These are phyloP conservation scores for Heliamphora pulchella DNA, from an alignment of 179 eudicot species.

Conservation along the genomic window DNA sequence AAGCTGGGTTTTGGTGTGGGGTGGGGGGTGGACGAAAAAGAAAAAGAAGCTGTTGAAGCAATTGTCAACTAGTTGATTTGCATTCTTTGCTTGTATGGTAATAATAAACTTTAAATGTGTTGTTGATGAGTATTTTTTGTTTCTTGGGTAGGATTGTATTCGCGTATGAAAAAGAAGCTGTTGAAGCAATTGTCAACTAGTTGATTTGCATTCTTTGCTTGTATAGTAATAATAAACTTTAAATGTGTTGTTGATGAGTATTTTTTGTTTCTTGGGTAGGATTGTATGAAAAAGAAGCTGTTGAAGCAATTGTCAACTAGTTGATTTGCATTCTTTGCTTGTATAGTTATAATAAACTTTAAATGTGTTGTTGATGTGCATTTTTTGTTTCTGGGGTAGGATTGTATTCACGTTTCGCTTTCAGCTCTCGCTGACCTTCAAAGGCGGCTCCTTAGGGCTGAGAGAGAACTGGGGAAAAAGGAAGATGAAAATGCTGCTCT, in stretches of 20 bases:
- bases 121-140: background rate
- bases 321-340: background rate
- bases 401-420: slow-evolving; percentile 22
- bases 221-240: background rate
- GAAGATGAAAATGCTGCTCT: slow-evolving; percentile 63
- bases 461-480: slow-evolving; percentile 48
- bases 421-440: slow-evolving; percentile 34
- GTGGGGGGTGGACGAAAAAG: too few relatives aligned
- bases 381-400: slow-evolving; percentile 16
- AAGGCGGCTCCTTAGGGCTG: slow-evolving; percentile 35
- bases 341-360: background rate
- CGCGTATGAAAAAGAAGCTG: slow-evolving; percentile 11
- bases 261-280: slow-evolving; percentile 16
- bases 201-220: background rate
- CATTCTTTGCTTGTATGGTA: background rate
- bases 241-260: background rate
- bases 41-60: background rate
- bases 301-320: background rate
- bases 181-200: background rate
- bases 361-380: background rate
- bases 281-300: slow-evolving; percentile 6
- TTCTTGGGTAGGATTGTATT: slow-evolving; percentile 21
- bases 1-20: background rate
- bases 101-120: background rate
- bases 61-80: background rate